Evolutionary conservation across 495 filamentous ascomycete genomes (phyloP).

Genomic region (Clavariopsis aquatica): DNA sequence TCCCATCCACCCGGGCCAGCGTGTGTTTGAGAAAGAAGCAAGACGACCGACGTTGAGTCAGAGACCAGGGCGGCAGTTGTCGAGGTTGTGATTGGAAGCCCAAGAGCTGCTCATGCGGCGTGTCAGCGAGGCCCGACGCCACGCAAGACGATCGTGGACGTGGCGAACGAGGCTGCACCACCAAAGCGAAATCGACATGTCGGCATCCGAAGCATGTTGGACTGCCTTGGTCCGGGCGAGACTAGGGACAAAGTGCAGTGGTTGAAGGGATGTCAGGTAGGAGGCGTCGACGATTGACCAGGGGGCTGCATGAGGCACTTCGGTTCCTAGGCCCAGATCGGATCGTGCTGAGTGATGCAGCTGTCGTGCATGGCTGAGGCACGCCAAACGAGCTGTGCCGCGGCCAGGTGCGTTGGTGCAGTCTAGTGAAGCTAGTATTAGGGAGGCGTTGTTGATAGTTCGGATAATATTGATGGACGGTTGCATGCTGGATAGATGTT

Average conservation of each 20-base stretch:
- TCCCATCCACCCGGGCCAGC: conserved; percentile 38
- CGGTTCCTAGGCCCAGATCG: conserved; percentile 17
- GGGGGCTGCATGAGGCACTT: conserved; percentile 23
- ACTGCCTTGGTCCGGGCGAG: conserved; percentile 27
- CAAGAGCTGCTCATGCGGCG: conserved; percentile 13
- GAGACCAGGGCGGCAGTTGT: conserved; percentile 14
- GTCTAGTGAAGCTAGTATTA: conserved; percentile 8
- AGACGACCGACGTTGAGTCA: conserved; percentile 31
- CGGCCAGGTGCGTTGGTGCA: not conserved
- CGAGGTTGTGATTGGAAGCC: conserved; percentile 10
- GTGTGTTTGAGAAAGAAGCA: conserved; percentile 30
- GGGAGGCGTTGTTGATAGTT: conserved; percentile 5
- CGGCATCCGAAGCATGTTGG: conserved; percentile 21
- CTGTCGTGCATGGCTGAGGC: conserved; percentile 18
- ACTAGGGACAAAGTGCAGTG: conserved; percentile 2
- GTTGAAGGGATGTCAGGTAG: conserved; percentile 5
- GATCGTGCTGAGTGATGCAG: conserved; percentile 23
- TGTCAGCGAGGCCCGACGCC: conserved; percentile 9
- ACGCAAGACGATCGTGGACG: not conserved
- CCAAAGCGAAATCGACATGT: conserved; percentile 9
- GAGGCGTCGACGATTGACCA: conserved; percentile 12
- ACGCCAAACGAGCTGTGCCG: conserved; percentile 21
- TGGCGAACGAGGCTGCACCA: not conserved
- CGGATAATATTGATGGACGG: not conserved
- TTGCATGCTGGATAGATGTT: not conserved